Conservation (phyloP, 176 grass and related monocot genomes). For the Avena atlantica region DNA sequence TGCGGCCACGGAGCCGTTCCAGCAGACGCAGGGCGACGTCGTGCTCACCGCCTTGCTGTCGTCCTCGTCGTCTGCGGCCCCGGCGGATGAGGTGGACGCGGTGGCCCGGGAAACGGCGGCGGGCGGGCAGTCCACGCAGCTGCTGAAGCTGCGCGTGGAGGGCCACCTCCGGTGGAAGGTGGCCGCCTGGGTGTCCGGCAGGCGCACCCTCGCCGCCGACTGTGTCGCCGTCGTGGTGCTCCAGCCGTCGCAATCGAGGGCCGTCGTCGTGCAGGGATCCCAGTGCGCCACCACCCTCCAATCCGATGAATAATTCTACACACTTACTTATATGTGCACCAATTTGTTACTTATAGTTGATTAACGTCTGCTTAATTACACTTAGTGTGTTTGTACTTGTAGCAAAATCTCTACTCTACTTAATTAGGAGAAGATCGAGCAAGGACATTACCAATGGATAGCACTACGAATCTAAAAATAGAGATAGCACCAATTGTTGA, state of each 20-base stretch:
- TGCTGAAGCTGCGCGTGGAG: conserved; percentile 54
- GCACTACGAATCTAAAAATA: neutral
- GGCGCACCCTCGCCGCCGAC: conserved; percentile 58
- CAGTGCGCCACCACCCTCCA: conserved; percentile 45
- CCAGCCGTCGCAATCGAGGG: neutral
- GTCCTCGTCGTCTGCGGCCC: neutral
- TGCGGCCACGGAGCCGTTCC: conserved; percentile 39
- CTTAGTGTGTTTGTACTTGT: neutral
- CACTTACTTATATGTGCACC: neutral
- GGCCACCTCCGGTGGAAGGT: conserved; percentile 85
- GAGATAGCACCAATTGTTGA: neutral
- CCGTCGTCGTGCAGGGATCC: conserved; percentile 1
- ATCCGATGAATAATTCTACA: neutral
- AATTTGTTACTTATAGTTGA: neutral
- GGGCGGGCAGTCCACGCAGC: conserved; percentile 16
- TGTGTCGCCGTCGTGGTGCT: conserved; percentile 46
- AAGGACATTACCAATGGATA: neutral
- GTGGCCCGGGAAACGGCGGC: neutral
- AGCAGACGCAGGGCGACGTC: conserved; percentile 54
- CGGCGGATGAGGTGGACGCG: neutral
- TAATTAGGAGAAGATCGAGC: neutral
- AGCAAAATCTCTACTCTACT: neutral
- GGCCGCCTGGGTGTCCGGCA: conserved; percentile 59
- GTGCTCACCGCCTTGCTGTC: conserved; percentile 47
- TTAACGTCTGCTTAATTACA: neutral